These are phyloP conservation scores for Saitoella complicata DNA, from an alignment of 805 yeast genomes.

Conservation along the genomic window DNA sequence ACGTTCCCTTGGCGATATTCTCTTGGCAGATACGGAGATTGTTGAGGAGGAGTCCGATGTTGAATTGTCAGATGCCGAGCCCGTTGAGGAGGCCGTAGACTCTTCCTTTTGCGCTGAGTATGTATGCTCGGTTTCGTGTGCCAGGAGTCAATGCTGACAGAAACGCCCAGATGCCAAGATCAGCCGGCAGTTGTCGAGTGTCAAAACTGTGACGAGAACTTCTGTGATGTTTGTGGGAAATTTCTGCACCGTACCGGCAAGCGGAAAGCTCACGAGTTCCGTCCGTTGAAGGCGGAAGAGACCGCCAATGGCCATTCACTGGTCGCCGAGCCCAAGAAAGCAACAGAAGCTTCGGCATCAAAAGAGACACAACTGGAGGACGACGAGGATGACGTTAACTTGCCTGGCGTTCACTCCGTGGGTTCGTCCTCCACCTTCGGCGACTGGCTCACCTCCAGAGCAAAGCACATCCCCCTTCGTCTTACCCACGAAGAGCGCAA, in stretches of 20 bases:
- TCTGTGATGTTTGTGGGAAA: slow-evolving; percentile 53
- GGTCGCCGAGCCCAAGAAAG: too few species aligned
- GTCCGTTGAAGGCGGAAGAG: too few species aligned
- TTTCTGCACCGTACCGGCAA: slow-evolving; percentile 53
- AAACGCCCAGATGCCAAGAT: slow-evolving; percentile 45
- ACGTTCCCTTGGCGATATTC: slow-evolving; percentile 6
- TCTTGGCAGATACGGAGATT: slow-evolving; percentile 8
- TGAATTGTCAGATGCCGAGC: slow-evolving; percentile 2
- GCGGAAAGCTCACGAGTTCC: too few species aligned
- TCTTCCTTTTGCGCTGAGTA: slow-evolving; percentile 2
- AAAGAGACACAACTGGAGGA: too few species aligned
- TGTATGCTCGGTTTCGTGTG: background rate
- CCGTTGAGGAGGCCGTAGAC: slow-evolving; percentile 1
- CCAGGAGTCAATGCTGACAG: background rate
- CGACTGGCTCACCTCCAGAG: slow-evolving; percentile 15
- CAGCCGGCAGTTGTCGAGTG: slow-evolving; percentile 55
- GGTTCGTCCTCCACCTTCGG: too few species aligned
- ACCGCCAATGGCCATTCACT: too few species aligned
- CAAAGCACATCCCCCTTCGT: slow-evolving; percentile 51
- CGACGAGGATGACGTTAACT: too few species aligned
- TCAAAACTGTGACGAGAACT: slow-evolving; percentile 44
- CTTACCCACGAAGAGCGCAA: slow-evolving; percentile 54
- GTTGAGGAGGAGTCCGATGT: slow-evolving; percentile 5
- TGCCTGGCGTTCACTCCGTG: too few species aligned
- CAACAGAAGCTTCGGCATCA: too few species aligned